Conservation (phyloP, 176 grass and related monocot genomes). For the barley (Hordeum vulgare) region MorexV3_pseudomolecules_assembly NC_058518.1:64847305-64847804, state of each 20-base stretch:
- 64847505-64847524: neutral
- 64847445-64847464: constrained; percentile 49
- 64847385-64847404: constrained; percentile 81
- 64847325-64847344: constrained; percentile 89
- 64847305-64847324: constrained; percentile 86
- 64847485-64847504: constrained; percentile 60
- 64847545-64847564: neutral
- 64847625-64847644: neutral
- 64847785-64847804: constrained; percentile 3
- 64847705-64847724: neutral
- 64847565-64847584: neutral
- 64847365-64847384: constrained; percentile 76
- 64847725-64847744: constrained; percentile 2
- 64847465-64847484: constrained; percentile 58
- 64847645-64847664: neutral
- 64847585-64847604: neutral
- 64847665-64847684: constrained; percentile 27
- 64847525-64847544: neutral
- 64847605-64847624: neutral
- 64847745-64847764: neutral
- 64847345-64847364: constrained; percentile 82
- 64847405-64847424: constrained; percentile 85
- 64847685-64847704: constrained; percentile 35
- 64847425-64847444: constrained; percentile 87
- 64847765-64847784: neutral